Percentiles rank a stretch among this genome's conserved stretches.
These are phyloP conservation scores for Aspergillus costaricaensis DNA, from an alignment of 2,329 filamentous ascomycete genomes.

Conservation along the genomic window DNA sequence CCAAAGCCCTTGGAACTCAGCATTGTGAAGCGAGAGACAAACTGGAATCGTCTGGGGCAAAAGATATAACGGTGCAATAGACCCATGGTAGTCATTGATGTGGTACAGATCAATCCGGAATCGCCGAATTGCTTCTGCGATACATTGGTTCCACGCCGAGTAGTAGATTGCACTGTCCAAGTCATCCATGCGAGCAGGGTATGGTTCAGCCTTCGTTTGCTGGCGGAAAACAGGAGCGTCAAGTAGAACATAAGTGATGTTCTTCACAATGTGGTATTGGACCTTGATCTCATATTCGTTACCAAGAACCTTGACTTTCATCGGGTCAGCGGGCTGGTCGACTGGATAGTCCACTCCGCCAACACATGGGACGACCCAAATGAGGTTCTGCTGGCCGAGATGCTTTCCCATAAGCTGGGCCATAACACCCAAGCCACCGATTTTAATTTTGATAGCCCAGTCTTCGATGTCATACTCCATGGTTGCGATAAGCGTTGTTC, in stretches of 20 bases:
- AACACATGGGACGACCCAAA: constrained; percentile 66
- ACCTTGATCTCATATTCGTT: constrained; percentile 63
- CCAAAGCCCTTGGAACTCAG: constrained; percentile 70
- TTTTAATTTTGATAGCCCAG: constrained; percentile 71
- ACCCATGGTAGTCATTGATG: constrained; percentile 67
- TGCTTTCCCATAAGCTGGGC: constrained; percentile 69
- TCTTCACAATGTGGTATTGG: constrained; percentile 63
- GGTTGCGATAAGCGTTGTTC: constrained; percentile 67
- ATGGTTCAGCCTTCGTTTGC: constrained; percentile 64
- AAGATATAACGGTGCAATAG: constrained; percentile 64
- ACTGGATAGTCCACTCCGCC: constrained; percentile 65
- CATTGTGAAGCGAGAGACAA: constrained; percentile 67
- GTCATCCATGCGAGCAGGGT: constrained; percentile 69
- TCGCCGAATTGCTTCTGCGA: constrained; percentile 63
- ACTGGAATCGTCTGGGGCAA: constrained; percentile 63
- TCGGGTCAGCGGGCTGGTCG: constrained; percentile 61
- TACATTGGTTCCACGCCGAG: constrained; percentile 70
- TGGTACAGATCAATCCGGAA: constrained; percentile 67
- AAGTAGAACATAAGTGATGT: constrained; percentile 69
- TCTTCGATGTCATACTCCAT: constrained; percentile 74
- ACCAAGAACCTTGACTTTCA: constrained; percentile 63
- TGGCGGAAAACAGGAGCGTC: constrained; percentile 68
- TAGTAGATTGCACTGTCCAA: constrained; percentile 69
- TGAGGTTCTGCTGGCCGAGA: constrained; percentile 64
- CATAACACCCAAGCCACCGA: constrained; percentile 70